Conservation (phyloP, 2,329 filamentous ascomycete genomes). For the Trichoderma sp. region DNA sequence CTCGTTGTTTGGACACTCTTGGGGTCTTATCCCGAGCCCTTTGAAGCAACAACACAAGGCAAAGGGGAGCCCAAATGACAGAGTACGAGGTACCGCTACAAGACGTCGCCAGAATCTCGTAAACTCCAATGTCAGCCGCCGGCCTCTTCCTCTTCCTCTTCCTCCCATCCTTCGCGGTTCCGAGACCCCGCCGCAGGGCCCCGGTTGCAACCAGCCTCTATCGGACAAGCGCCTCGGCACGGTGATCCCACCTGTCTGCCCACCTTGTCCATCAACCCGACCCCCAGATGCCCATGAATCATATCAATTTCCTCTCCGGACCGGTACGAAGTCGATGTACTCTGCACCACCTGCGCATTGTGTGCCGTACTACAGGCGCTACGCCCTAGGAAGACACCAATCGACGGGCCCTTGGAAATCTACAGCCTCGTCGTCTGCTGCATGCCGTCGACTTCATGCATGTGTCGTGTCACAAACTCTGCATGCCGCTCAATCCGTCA, state of each 20-base stretch:
- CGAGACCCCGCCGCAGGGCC: constrained; percentile 9
- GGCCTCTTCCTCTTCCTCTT: too few species aligned
- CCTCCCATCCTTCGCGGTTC: not conserved
- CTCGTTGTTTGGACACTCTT: too few species aligned
- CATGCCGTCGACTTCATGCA: constrained; percentile 13
- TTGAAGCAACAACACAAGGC: too few species aligned
- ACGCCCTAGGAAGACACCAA: not conserved
- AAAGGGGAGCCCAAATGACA: too few species aligned
- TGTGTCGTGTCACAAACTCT: constrained; percentile 4
- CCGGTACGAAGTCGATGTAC: not conserved
- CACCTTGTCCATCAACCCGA: constrained; percentile 2
- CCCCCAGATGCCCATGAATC: constrained; percentile 14
- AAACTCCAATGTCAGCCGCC: too few species aligned
- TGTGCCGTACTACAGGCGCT: not conserved
- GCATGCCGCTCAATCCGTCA: not conserved
- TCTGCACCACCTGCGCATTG: not conserved
- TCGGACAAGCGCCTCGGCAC: constrained; percentile 23
- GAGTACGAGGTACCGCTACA: too few species aligned
- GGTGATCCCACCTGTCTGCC: constrained; percentile 13
- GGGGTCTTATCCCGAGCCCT: too few species aligned
- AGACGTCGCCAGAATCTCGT: too few species aligned
- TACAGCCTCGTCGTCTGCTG: not conserved
- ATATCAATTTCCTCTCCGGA: not conserved
- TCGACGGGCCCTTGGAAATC: constrained; percentile 3
- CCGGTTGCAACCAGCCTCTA: constrained; percentile 23